Evolutionary conservation across 352 stramenopile species (phyloP).

Genomic region (Thraustochytrium sp.): DNA sequence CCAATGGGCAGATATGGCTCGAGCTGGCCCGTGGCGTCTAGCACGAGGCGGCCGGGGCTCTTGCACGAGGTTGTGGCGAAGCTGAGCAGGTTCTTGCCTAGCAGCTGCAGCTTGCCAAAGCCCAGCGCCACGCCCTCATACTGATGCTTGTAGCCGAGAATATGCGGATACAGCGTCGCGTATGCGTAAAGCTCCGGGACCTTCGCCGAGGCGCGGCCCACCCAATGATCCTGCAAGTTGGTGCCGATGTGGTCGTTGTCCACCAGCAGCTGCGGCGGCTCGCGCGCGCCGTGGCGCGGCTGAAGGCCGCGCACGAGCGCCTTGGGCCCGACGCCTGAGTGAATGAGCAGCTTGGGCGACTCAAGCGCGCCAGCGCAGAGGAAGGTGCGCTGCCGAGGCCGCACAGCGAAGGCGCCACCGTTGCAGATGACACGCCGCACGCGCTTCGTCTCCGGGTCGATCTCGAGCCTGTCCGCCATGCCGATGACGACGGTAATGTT

Average conservation of each 20-base stretch:
- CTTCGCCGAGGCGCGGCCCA: background rate
- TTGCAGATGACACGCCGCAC: background rate
- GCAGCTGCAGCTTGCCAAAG: constrained; percentile 36
- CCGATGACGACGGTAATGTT: background rate
- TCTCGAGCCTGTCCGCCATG: background rate
- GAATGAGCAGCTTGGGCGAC: constrained; percentile 26
- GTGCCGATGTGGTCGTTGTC: constrained; percentile 5
- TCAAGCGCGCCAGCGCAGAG: constrained; percentile 26
- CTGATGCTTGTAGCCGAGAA: constrained; percentile 33
- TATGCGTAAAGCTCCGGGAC: background rate
- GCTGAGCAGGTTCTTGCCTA: background rate
- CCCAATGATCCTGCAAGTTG: constrained; percentile 36
- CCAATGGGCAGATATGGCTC: constrained; percentile 32
- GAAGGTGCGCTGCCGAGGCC: background rate
- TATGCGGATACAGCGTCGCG: background rate
- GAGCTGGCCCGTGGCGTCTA: background rate
- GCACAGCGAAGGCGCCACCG: background rate
- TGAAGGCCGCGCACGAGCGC: too few relatives aligned
- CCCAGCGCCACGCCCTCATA: background rate
- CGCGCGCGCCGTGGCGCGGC: background rate
- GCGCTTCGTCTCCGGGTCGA: background rate
- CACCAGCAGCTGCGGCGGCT: background rate
- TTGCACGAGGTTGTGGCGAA: constrained; percentile 16
- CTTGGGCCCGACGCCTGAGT: background rate
- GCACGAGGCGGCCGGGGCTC: constrained; percentile 2